phyloP scores from a whole-genome alignment of 441 rosid genomes.

The Gossypium laxum region DNA sequence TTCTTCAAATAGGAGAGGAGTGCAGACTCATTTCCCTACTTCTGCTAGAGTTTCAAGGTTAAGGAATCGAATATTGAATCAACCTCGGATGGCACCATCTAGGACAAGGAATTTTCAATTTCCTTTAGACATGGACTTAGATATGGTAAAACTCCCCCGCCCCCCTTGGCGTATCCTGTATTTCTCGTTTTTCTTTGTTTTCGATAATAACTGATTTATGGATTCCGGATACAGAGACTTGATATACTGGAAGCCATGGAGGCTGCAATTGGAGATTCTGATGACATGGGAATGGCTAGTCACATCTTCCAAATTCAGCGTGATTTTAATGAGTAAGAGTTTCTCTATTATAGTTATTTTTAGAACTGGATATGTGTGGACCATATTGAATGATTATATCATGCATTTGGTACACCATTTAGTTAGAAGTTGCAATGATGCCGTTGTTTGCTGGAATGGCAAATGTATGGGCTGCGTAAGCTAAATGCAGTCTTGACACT shows the following conservation, averaged over 20 bases:
- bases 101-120: conserved; percentile 40
- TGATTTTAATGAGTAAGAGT: conserved; percentile 73
- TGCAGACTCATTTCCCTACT: conserved; percentile 32
- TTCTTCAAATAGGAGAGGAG: conserved; percentile 42
- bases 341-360: neutral
- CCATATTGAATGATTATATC: neutral
- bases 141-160: conserved; percentile 33
- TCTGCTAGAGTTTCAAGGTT: conserved; percentile 32
- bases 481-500: neutral
- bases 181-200: neutral
- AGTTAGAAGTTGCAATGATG: conserved; percentile 1
- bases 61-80: conserved; percentile 42
- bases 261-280: conserved; percentile 42
- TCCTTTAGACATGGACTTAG: conserved; percentile 60
- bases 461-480: neutral
- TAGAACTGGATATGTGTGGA: neutral
- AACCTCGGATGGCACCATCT: conserved; percentile 26
- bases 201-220: conserved; percentile 8
- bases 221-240: conserved; percentile 43
- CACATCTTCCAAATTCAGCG: conserved; percentile 44
- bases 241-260: conserved; percentile 68
- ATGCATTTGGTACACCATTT: neutral
- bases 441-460: neutral
- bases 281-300: conserved; percentile 25
- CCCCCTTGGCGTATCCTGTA: neutral